phyloP scores from a whole-genome alignment of 805 yeast genomes.

The Ogataea neopini region DNA sequence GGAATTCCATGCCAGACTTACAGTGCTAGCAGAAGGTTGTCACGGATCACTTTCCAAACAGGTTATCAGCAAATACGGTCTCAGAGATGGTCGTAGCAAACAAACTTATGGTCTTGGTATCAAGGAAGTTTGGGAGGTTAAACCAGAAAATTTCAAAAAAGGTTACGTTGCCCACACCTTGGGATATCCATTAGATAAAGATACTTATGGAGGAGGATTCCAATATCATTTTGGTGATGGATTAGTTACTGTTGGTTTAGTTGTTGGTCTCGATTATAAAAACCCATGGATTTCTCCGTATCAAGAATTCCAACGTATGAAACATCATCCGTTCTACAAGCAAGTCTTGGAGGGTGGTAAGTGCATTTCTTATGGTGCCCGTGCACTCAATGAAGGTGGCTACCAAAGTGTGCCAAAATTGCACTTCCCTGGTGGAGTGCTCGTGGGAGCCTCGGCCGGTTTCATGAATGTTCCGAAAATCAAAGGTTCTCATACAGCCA shows the following conservation, averaged over 20 bases:
- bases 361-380: conserved; percentile 91
- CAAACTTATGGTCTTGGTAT: conserved; percentile 97
- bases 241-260: conserved; percentile 89
- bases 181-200: conserved; percentile 79
- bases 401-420: conserved; percentile 88
- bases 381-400: conserved; percentile 98
- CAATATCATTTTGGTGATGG: conserved; percentile 96
- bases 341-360: conserved; percentile 81
- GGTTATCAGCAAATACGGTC: conserved; percentile 63
- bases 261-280: conserved; percentile 88
- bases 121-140: conserved; percentile 96
- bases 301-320: conserved; percentile 93
- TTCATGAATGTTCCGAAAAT: conserved; percentile 96
- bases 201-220: conserved; percentile 94
- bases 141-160: conserved; percentile 72
- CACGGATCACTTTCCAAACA: conserved; percentile 90
- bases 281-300: conserved; percentile 96
- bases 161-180: conserved; percentile 85
- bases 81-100: conserved; percentile 63
- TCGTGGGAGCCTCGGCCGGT: conserved; percentile 96
- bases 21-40: conserved; percentile 97
- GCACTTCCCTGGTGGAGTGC: conserved; percentile 92
- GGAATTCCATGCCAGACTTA: conserved; percentile 91
- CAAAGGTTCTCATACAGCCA: conserved; percentile 97
- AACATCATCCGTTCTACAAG: conserved; percentile 83